Evolutionary conservation across 495 filamentous ascomycete genomes (phyloP), one percentile per base, ranked within the genome.

Genomic region (Lasiosphaeria ovina): DNA sequence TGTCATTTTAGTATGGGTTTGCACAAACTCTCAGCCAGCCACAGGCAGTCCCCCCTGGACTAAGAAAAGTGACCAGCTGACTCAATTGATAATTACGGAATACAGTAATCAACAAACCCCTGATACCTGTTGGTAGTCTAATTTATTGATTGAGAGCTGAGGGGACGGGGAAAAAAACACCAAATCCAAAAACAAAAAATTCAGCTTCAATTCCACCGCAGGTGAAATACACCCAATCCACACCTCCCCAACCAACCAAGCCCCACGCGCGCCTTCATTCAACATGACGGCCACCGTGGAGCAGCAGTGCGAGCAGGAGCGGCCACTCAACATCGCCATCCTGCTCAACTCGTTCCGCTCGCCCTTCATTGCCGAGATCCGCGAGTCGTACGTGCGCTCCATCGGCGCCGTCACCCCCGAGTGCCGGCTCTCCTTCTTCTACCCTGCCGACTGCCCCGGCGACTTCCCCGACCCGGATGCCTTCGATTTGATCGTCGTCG

Each of bases 401-500:
- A 74, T 80, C 52, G 51, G 58, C 38, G 65, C 68, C 35, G 68
- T 78, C 24, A 52, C 63, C 33, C 70, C 69, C 2, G 47, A 66
- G 33, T 60, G 69, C 34, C 6, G 48, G 4, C 66, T 77, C 35
- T 57, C 68, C 33, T 79, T 78, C 66, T 79, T 73, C 66, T 68
- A 74, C 63, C 76, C 76, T 3, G 76, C 74, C 64, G 76, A 76
- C 59, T 62, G 73, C 6, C 45, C 44, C 17, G 58, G 53, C 38
- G 54, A 56, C 50, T 65, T 77, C 12, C 78, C 78, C 3, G 70
- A 80, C 54, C 76, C 74, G n/a, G 63, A 60, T 9, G 62, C 62
- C 9, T 81, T 77, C 57, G 78, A 81, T 63, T 62, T 80, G 40
- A 76, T 81, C 59, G 73, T 81, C 47, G 58, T 81, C 32, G 77